Conservation (phyloP, 2,329 filamentous ascomycete genomes). For the Aspergillus uvarum region DNA sequence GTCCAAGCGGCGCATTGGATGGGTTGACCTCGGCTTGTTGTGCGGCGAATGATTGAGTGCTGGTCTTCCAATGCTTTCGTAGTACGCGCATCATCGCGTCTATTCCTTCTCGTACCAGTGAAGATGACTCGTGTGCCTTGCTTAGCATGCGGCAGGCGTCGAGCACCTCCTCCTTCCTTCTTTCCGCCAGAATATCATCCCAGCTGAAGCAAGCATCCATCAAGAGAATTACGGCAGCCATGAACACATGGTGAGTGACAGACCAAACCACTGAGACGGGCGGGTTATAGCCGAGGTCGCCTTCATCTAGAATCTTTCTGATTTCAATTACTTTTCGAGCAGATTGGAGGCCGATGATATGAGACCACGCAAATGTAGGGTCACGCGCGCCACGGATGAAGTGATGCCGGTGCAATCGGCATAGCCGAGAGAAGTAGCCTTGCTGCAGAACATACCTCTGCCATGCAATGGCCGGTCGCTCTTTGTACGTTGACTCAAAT, state of each 20-base stretch:
- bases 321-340: slow-evolving; percentile 40
- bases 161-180: slow-evolving; percentile 37
- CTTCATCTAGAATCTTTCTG: slow-evolving; percentile 36
- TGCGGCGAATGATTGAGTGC: slow-evolving; percentile 7
- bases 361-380: slow-evolving; percentile 38
- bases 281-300: slow-evolving; percentile 26
- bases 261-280: slow-evolving; percentile 32
- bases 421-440: slow-evolving; percentile 36
- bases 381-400: slow-evolving; percentile 40
- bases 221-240: slow-evolving; percentile 41
- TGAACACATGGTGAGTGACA: slow-evolving; percentile 42
- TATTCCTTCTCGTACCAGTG: slow-evolving; percentile 34
- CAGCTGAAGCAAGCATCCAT: slow-evolving; percentile 45
- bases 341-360: slow-evolving; percentile 38
- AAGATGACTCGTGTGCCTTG: slow-evolving; percentile 34
- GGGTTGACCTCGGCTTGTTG: not conserved
- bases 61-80: slow-evolving; percentile 31
- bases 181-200: slow-evolving; percentile 37
- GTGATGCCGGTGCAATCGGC: slow-evolving; percentile 42
- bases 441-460: slow-evolving; percentile 39
- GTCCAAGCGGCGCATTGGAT: not conserved
- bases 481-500: slow-evolving; percentile 30
- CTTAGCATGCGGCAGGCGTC: slow-evolving; percentile 41
- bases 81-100: slow-evolving; percentile 40
- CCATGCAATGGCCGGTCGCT: slow-evolving; percentile 32